These are phyloP conservation scores for Ampelocalamus luodianensis DNA, from an alignment of 176 grass and related monocot genomes.

Conservation along the genomic window DNA sequence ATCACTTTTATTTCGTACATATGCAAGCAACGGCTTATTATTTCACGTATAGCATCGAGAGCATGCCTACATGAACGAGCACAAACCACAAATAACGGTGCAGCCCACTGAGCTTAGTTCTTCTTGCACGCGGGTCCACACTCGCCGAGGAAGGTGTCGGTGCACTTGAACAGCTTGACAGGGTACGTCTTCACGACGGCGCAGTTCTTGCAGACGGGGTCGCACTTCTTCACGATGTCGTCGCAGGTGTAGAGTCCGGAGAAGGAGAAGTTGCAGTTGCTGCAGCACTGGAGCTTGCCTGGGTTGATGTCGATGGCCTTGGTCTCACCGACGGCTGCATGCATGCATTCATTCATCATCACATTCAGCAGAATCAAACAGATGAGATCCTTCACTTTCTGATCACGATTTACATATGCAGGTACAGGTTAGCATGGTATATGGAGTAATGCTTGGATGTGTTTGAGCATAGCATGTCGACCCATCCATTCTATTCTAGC, in stretches of 20 bases:
- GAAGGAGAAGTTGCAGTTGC: slow-evolving; percentile 48
- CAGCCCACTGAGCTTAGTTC: not conserved
- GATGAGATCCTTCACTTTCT: too few species aligned
- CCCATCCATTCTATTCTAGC: too few species aligned
- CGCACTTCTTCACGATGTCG: slow-evolving; percentile 31
- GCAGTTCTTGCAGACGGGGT: slow-evolving; percentile 44
- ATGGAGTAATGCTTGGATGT: too few species aligned
- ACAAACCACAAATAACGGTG: not conserved
- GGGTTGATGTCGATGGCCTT: slow-evolving; percentile 44
- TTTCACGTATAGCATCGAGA: slow-evolving; percentile 3
- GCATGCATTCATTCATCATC: not conserved
- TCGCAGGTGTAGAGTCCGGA: slow-evolving; percentile 52
- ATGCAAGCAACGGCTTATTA: slow-evolving; percentile 32
- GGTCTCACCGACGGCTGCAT: slow-evolving; percentile 37
- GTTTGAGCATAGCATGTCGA: too few species aligned
- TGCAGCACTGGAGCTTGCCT: slow-evolving; percentile 41
- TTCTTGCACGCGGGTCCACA: slow-evolving; percentile 24
- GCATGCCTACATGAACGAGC: not conserved
- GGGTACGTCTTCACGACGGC: slow-evolving; percentile 4
- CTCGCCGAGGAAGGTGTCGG: slow-evolving; percentile 46
- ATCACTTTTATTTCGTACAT: not conserved
- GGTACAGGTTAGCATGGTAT: too few species aligned
- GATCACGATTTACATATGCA: too few species aligned
- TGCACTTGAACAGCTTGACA: slow-evolving; percentile 20
- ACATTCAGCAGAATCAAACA: not conserved